Evolutionary conservation across 2,329 filamentous ascomycete species (phyloP), one percentile per base, ranked within the genome.

Genomic region (Talaromyces rugulosus): DNA sequence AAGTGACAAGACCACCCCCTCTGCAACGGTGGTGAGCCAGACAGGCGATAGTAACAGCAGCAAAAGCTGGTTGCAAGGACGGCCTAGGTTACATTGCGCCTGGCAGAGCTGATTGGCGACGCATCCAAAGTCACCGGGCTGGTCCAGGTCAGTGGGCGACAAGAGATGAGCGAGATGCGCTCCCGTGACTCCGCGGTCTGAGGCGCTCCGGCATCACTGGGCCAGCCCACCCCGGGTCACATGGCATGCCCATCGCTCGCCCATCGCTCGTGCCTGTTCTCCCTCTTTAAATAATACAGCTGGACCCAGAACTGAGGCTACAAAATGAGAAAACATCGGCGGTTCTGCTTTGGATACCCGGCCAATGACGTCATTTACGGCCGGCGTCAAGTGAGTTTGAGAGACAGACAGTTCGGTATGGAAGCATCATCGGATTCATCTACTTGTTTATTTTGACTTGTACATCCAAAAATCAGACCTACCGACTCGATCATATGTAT

Each of bases 141-240:
- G 28, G 55, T 11, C 30, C 30, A 40, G 55, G 60, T 62, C 60
- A 58, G 60, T 50, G 60, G 55, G 51, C 31, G 50, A 54, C 2
- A 33, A 36, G 28, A n/a, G 50, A 59, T 36, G 33, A 44, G 31
- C 12, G 50, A 31, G 40, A 33, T 55, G 33, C 27, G 56, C 31
- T 53, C 61, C 61, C 61, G 61, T 62, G 61, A 62, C 56, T 31
- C 18, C 31, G 56, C n/a, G 9, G 56, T 12, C 34, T 60, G 59
- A 53, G 44, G 23, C 44, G 44, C n/a, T 23, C 23, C 18, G 36
- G 36, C 16, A 40, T 36, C 47, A 50, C 50, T 52, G 27, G 51
- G 58, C 55, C 51, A 55, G 44, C 30, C 51, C 42, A 34, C 58
- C 23, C 23, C 52, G 34, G 18, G 44, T 47, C 44, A 47, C 44